A percentile compares a stretch with the other conserved stretches of the same genome.
Evolutionary conservation across 768 basidiomycete genomes (phyloP).

Genomic region (Xerocomellus amylosporus): DNA sequence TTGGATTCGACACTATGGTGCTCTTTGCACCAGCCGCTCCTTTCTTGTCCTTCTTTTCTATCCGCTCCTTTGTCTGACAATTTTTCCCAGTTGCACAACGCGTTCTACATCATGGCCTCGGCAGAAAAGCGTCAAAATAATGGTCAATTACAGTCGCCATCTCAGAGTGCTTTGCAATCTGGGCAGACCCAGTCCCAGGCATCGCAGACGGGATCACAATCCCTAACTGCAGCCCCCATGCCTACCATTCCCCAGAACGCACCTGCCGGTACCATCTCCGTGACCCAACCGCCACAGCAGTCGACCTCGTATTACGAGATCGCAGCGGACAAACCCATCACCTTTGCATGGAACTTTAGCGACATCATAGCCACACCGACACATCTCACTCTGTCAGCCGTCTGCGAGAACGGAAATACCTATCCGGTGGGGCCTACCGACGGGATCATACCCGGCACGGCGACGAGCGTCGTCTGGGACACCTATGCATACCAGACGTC

Average conservation of each 20-base stretch:
- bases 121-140: conserved; percentile 10
- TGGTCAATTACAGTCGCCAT: too few relatives aligned
- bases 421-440: conserved; percentile 59
- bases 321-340: conserved; percentile 66
- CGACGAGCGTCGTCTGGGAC: conserved; percentile 56
- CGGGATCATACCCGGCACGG: conserved; percentile 48
- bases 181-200: background rate
- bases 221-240: conserved; percentile 2
- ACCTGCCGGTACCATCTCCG: conserved; percentile 62
- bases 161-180: conserved; percentile 5
- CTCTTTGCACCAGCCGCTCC: background rate
- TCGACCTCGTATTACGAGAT: conserved; percentile 89
- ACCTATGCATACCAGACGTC: conserved; percentile 50
- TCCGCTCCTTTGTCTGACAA: background rate
- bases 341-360: conserved; percentile 91
- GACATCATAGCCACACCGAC: conserved; percentile 64
- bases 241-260: conserved; percentile 48
- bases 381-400: conserved; percentile 56
- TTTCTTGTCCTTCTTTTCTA: background rate
- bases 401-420: conserved; percentile 63
- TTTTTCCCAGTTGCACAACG: too few relatives aligned
- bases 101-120: background rate
- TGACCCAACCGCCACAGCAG: conserved; percentile 80
- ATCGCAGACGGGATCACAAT: conserved; percentile 9
- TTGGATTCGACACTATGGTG: background rate